These are phyloP conservation scores for Acacia pycnantha DNA, from an alignment of 331 rosid species.

Conservation along the genomic window DNA sequence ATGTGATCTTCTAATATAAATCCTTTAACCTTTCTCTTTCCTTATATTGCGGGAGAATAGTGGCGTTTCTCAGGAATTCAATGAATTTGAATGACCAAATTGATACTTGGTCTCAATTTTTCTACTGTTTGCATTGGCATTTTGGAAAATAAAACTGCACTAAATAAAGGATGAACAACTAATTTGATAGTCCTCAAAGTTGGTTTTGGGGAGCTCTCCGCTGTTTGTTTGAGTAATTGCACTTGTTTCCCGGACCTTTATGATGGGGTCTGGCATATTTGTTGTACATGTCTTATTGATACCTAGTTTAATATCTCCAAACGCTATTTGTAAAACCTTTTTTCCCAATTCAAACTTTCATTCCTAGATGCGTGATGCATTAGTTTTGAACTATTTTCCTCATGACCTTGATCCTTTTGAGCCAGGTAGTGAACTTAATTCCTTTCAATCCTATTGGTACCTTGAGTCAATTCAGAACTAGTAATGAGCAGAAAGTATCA, in stretches of 20 bases:
- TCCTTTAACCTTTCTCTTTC: not conserved
- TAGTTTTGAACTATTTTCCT: conserved; percentile 15
- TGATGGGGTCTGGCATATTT: not conserved
- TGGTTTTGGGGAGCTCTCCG: not conserved
- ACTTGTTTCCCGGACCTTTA: not conserved
- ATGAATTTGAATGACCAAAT: not conserved
- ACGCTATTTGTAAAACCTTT: not conserved
- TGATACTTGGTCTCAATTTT: not conserved
- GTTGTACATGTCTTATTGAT: not conserved
- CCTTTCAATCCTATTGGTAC: conserved; percentile 93
- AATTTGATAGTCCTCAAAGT: not conserved
- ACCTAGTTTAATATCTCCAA: conserved; percentile 3
- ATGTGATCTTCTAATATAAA: not conserved
- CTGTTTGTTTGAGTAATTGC: not conserved
- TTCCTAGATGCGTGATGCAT: not conserved
- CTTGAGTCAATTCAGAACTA: conserved; percentile 74
- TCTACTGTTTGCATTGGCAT: not conserved
- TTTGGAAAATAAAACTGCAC: not conserved
- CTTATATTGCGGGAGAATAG: not conserved
- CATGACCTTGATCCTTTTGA: conserved; percentile 25
- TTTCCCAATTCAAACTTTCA: not conserved
- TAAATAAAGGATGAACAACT: not conserved
- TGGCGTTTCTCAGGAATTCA: not conserved
- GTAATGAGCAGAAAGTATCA: conserved; percentile 63
- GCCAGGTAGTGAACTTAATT: conserved; percentile 91